Conservation (phyloP, 2,329 filamentous ascomycete genomes). For the Scedosporium apiospermum region DNA sequence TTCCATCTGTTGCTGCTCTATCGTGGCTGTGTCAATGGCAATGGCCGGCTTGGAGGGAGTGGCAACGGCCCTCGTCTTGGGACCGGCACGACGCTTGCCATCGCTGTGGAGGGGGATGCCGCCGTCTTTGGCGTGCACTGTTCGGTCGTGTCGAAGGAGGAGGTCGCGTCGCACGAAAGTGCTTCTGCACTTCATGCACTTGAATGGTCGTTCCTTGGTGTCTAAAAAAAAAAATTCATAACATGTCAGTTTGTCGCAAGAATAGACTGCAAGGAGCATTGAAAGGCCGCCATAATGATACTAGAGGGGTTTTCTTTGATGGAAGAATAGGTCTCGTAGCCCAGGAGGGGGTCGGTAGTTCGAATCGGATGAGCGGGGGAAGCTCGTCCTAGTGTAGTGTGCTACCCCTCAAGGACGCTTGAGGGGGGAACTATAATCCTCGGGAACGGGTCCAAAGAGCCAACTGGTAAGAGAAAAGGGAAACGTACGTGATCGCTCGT, state of each 20-base stretch:
- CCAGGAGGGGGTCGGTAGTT: slow-evolving; percentile 3
- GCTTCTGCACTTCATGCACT: slow-evolving; percentile 95
- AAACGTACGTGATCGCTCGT: slow-evolving; percentile 94
- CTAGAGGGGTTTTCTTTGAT: slow-evolving; percentile 4
- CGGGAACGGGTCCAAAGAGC: neutral
- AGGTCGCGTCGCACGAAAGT: slow-evolving; percentile 97
- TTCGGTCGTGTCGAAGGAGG: slow-evolving; percentile 92
- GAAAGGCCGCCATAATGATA: neutral
- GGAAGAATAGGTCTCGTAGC: slow-evolving; percentile 10
- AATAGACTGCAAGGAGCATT: neutral
- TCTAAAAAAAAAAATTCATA: slow-evolving; percentile 41
- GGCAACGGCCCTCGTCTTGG: slow-evolving; percentile 55
- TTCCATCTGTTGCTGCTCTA: slow-evolving; percentile 73
- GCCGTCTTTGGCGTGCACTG: slow-evolving; percentile 96
- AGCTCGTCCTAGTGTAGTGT: neutral
- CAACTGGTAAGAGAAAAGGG: slow-evolving; percentile 7
- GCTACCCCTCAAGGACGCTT: neutral
- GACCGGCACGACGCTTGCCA: slow-evolving; percentile 70
- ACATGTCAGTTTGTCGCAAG: slow-evolving; percentile 9
- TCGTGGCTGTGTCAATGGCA: slow-evolving; percentile 71
- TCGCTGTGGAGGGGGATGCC: slow-evolving; percentile 90
- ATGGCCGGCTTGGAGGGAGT: slow-evolving; percentile 65
- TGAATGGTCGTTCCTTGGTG: slow-evolving; percentile 97
- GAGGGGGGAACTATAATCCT: neutral
- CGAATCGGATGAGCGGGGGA: neutral